Conservation (phyloP, 2,329 filamentous ascomycete species). For the Alternaria rosae region DNA sequence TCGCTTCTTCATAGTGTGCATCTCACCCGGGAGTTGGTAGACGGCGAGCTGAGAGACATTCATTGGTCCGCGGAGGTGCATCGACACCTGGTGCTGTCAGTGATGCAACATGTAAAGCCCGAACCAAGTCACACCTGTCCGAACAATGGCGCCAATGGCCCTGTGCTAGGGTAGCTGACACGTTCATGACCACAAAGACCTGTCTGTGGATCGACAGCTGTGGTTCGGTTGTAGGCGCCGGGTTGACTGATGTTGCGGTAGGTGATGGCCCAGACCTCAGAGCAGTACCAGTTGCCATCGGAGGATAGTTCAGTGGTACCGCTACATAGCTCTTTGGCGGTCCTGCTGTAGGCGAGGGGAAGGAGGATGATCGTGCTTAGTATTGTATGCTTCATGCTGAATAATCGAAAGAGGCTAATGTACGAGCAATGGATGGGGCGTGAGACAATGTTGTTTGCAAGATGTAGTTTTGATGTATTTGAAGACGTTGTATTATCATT, state of each 20-base stretch:
- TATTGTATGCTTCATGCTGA: slow-evolving; percentile 30
- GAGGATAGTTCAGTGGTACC: slow-evolving; percentile 42
- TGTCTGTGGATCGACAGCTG: slow-evolving; percentile 64
- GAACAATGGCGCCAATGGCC: slow-evolving; percentile 71
- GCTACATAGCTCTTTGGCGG: slow-evolving; percentile 43
- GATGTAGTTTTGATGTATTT: not conserved
- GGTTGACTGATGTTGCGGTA: slow-evolving; percentile 68
- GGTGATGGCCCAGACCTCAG: slow-evolving; percentile 70
- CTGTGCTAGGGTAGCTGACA: slow-evolving; percentile 65
- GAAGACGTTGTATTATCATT: slow-evolving; percentile 1
- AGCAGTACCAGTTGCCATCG: slow-evolving; percentile 71
- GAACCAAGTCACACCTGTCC: slow-evolving; percentile 64
- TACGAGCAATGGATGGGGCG: slow-evolving; percentile 12
- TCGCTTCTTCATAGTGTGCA: slow-evolving; percentile 23
- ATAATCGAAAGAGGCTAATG: slow-evolving; percentile 13
- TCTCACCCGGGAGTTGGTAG: slow-evolving; percentile 61
- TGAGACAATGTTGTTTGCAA: not conserved
- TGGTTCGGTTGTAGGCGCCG: slow-evolving; percentile 71
- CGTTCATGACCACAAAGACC: slow-evolving; percentile 63
- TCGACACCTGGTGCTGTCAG: slow-evolving; percentile 65
- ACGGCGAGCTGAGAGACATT: slow-evolving; percentile 72
- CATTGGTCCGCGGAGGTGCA: slow-evolving; percentile 76
- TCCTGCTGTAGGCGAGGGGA: slow-evolving; percentile 30
- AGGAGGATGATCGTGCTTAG: slow-evolving; percentile 19
- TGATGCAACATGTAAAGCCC: not conserved